phyloP scores from a whole-genome alignment of 257 asterid species.

The Craterostigma plantagineum region DNA sequence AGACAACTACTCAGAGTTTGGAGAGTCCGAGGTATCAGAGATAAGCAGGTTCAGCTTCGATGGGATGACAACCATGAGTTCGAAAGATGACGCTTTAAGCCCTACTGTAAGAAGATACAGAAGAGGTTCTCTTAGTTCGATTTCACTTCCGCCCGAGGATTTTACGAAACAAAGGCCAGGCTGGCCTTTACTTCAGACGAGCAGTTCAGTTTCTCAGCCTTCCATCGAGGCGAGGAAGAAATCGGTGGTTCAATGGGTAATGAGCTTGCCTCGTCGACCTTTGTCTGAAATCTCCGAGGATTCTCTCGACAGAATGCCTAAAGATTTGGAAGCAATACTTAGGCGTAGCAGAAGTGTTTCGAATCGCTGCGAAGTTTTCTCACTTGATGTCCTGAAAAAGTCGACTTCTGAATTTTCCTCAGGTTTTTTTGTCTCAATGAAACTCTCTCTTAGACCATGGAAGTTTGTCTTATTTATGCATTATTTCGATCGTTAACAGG shows the following conservation, averaged over 20 bases:
- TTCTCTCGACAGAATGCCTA: neutral
- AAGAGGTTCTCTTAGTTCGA: constrained; percentile 26
- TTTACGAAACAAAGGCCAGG: constrained; percentile 46
- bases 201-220: constrained; percentile 21
- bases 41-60: constrained; percentile 27
- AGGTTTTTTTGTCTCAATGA: constrained; percentile 17
- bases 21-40: constrained; percentile 32
- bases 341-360: too few species aligned
- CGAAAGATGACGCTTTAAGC: constrained; percentile 5
- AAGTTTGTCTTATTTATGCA: neutral
- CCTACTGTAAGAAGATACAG: constrained; percentile 12
- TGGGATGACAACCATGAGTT: constrained; percentile 4
- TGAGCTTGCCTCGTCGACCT: constrained; percentile 47
- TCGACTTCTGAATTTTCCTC: constrained; percentile 38
- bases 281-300: constrained; percentile 15
- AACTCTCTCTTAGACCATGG: neutral
- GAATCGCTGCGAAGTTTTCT: constrained; percentile 36
- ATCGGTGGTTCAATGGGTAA: constrained; percentile 73
- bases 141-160: constrained; percentile 38
- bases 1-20: constrained; percentile 30
- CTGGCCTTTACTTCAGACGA: constrained; percentile 60
- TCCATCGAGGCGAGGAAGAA: constrained; percentile 33
- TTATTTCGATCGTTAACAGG: constrained; percentile 18
- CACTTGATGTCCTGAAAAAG: constrained; percentile 19
- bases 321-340: too few species aligned